Evolutionary conservation across 257 asterid genomes (phyloP).

Genomic region (Eustoma russellianum): DNA sequence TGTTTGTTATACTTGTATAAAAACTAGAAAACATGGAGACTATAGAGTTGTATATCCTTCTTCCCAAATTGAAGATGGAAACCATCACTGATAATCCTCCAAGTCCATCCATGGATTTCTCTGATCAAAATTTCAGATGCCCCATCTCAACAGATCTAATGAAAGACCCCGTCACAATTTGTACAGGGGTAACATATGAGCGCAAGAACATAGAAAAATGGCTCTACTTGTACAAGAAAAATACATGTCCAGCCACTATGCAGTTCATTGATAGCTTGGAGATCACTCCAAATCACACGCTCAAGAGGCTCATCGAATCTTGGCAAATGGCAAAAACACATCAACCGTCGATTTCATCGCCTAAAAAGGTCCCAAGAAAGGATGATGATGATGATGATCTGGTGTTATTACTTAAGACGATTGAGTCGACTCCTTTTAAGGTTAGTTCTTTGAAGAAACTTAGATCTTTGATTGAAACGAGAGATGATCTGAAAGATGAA

Average conservation of each 20-base stretch:
- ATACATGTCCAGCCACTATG: slow-evolving; percentile 86
- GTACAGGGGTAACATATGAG: slow-evolving; percentile 85
- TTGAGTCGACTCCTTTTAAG: slow-evolving; percentile 70
- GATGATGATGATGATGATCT: slow-evolving; percentile 42
- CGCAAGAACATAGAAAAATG: slow-evolving; percentile 63
- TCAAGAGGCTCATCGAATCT: slow-evolving; percentile 47
- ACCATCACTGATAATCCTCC: slow-evolving; percentile 1
- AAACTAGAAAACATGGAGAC: neutral
- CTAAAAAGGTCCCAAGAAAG: slow-evolving; percentile 10
- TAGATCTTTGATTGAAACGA: slow-evolving; percentile 25
- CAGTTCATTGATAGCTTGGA: slow-evolving; percentile 32
- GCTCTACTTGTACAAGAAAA: slow-evolving; percentile 54
- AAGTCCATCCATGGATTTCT: slow-evolving; percentile 39
- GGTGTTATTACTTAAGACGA: slow-evolving; percentile 28
- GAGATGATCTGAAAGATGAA: slow-evolving; percentile 35
- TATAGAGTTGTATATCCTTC: neutral
- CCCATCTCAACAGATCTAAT: slow-evolving; percentile 90
- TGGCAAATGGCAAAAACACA: slow-evolving; percentile 30
- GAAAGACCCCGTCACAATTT: slow-evolving; percentile 79
- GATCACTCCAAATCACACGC: slow-evolving; percentile 74
- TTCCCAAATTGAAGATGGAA: slow-evolving; percentile 2
- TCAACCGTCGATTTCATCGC: slow-evolving; percentile 10
- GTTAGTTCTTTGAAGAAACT: slow-evolving; percentile 49
- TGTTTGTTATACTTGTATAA: neutral
- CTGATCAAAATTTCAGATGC: slow-evolving; percentile 60